These are phyloP conservation scores for Blastocystis sp. DNA, from an alignment of 352 stramenopile species.

Conservation along the genomic window DNA sequence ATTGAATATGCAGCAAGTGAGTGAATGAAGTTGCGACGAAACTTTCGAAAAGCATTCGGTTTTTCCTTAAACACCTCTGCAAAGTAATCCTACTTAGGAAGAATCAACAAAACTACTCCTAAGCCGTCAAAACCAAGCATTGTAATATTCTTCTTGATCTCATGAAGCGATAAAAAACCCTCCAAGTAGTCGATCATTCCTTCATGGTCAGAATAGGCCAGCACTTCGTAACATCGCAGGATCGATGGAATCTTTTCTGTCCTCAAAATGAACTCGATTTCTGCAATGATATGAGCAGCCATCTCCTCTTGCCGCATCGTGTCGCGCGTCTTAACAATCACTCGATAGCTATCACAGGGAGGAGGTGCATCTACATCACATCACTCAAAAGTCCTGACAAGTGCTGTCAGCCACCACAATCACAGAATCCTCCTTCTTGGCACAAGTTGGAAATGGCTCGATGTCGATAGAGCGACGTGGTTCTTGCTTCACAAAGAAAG, in stretches of 20 bases:
- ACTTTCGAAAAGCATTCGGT: conserved; percentile 78
- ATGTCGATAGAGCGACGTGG: not conserved
- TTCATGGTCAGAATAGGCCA: conserved; percentile 85
- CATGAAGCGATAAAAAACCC: conserved; percentile 93
- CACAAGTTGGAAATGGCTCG: not conserved
- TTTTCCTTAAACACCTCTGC: conserved; percentile 78
- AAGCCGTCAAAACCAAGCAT: conserved; percentile 65
- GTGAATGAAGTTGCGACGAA: conserved; percentile 88
- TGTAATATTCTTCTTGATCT: conserved; percentile 79
- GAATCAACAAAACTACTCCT: conserved; percentile 76
- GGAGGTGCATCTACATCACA: conserved; percentile 80
- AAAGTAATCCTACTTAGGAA: conserved; percentile 77
- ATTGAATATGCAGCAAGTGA: conserved; percentile 94
- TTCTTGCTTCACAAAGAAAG: not conserved
- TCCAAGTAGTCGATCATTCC: conserved; percentile 93
- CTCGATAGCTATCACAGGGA: conserved; percentile 87
- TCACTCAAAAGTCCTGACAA: conserved; percentile 86
- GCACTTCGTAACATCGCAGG: conserved; percentile 90
- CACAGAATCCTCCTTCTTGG: conserved; percentile 84
- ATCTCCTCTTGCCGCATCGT: conserved; percentile 97
- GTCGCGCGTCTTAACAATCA: conserved; percentile 98
- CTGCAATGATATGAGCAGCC: conserved; percentile 91
- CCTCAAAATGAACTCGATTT: conserved; percentile 84
- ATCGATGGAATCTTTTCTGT: conserved; percentile 85
- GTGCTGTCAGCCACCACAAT: conserved; percentile 85